phyloP scores from a whole-genome alignment of 2,329 filamentous ascomycete species.

The Claviceps maximensis region DNA sequence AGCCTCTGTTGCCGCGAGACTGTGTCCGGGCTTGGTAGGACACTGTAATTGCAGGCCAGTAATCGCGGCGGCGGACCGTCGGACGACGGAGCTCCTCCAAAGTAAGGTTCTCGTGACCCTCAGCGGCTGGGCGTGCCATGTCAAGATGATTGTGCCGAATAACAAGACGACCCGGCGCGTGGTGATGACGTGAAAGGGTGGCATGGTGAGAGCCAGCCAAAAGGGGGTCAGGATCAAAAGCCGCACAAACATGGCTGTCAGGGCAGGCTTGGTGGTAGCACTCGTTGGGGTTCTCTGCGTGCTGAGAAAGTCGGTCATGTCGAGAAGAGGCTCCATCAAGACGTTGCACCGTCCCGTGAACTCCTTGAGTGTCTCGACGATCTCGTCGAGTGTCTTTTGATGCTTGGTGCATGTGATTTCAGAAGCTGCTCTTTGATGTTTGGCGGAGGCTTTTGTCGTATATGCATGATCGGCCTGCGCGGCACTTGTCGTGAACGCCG shows the following conservation, averaged over 20 bases:
- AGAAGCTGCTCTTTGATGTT: constrained; percentile 32
- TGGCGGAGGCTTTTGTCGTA: constrained; percentile 15
- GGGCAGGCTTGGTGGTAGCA: constrained; percentile 76
- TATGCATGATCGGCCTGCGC: constrained; percentile 14
- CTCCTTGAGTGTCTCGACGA: constrained; percentile 81
- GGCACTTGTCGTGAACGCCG: constrained; percentile 8
- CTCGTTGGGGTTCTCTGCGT: constrained; percentile 83
- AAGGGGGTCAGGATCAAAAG: constrained; percentile 79
- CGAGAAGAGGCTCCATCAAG: constrained; percentile 74
- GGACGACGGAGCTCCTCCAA: constrained; percentile 72
- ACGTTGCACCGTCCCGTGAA: constrained; percentile 89
- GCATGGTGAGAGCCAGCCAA: constrained; percentile 73
- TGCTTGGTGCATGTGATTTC: constrained; percentile 58
- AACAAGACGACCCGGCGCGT: constrained; percentile 73
- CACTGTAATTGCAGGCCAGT: constrained; percentile 68
- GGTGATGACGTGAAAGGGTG: constrained; percentile 74
- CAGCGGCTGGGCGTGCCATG: constrained; percentile 83
- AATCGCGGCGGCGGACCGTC: constrained; percentile 54
- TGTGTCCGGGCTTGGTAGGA: constrained; percentile 22
- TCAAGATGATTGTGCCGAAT: constrained; percentile 73
- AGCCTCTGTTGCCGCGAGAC: constrained; percentile 13
- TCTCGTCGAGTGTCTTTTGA: constrained; percentile 93
- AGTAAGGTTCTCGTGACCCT: constrained; percentile 75
- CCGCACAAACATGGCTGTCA: constrained; percentile 80
- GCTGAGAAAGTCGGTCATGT: constrained; percentile 84